phyloP scores from a whole-genome alignment of 306 rosid species.

The Vigna trinervia region DNA sequence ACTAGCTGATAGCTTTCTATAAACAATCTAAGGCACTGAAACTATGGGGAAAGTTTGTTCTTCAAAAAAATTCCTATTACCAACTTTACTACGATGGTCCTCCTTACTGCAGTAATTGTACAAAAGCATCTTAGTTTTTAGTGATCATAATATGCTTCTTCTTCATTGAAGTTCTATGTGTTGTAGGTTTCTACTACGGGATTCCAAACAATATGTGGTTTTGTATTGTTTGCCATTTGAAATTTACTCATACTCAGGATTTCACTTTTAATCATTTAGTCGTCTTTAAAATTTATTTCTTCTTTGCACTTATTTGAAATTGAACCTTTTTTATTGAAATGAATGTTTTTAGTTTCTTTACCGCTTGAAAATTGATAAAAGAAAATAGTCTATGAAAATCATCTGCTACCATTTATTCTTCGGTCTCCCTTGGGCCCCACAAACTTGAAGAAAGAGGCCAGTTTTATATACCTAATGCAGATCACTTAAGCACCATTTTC shows the following conservation, averaged over 20 bases:
- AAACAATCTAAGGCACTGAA: background rate
- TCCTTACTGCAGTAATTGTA: background rate
- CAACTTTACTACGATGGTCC: background rate
- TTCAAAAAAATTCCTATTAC: background rate
- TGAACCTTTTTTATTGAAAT: background rate
- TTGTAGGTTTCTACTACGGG: background rate
- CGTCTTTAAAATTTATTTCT: constrained; percentile 3
- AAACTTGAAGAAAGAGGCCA: background rate
- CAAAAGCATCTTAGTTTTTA: background rate
- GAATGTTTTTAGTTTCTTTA: constrained; percentile 12
- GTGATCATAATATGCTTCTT: background rate
- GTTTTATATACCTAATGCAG: constrained; percentile 27
- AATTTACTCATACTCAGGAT: constrained; percentile 6
- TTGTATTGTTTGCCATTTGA: constrained; percentile 2
- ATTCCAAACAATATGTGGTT: constrained; percentile 11
- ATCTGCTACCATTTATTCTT: constrained; percentile 4
- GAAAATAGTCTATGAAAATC: background rate
- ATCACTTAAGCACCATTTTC: constrained; percentile 1
- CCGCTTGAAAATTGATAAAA: constrained; percentile 22
- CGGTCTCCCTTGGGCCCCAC: background rate
- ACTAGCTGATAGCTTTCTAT: too few species aligned
- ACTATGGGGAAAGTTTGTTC: constrained; percentile 7
- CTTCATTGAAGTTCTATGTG: constrained; percentile 17
- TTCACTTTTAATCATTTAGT: background rate
- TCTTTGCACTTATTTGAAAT: constrained; percentile 10